These are phyloP conservation scores for Ramaria sp. DNA, from an alignment of 768 basidiomycete species.

Conservation along the genomic window DNA sequence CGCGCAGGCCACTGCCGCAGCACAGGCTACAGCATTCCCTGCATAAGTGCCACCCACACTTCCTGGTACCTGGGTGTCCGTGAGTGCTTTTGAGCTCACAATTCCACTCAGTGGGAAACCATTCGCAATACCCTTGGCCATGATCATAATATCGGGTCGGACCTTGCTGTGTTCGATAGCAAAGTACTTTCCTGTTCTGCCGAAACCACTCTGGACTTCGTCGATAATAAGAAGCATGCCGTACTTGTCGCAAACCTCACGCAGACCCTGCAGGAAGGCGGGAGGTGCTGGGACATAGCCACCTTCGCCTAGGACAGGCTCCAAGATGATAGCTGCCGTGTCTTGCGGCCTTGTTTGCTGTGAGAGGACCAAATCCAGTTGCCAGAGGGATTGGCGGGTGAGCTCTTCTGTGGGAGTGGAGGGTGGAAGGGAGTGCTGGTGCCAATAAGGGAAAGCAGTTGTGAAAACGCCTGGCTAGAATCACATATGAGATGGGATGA, in stretches of 20 bases:
- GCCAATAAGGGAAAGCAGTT: constrained; percentile 89
- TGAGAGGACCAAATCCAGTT: constrained; percentile 64
- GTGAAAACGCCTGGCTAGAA: constrained; percentile 71
- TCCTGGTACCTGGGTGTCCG: constrained; percentile 70
- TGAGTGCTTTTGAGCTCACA: constrained; percentile 68
- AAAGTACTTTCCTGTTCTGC: constrained; percentile 75
- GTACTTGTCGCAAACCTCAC: constrained; percentile 79
- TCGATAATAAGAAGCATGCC: constrained; percentile 77
- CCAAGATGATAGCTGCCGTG: constrained; percentile 88
- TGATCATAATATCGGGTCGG: constrained; percentile 76
- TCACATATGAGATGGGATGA: background rate
- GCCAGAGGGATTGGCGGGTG: constrained; percentile 56
- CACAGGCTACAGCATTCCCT: constrained; percentile 87
- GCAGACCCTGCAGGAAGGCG: constrained; percentile 68
- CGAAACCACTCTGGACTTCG: constrained; percentile 87
- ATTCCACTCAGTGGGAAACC: constrained; percentile 91
- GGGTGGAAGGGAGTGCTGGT: constrained; percentile 54
- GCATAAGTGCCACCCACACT: constrained; percentile 74
- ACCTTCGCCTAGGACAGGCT: constrained; percentile 91
- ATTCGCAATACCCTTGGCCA: constrained; percentile 89
- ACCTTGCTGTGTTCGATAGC: constrained; percentile 78
- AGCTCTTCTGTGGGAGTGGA: constrained; percentile 46
- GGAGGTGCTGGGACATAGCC: constrained; percentile 87
- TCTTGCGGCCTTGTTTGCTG: constrained; percentile 80
- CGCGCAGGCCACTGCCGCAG: constrained; percentile 76